Evolutionary conservation across 2,329 filamentous ascomycete genomes (phyloP).

Genomic region (Trichoderma harzianum): DNA sequence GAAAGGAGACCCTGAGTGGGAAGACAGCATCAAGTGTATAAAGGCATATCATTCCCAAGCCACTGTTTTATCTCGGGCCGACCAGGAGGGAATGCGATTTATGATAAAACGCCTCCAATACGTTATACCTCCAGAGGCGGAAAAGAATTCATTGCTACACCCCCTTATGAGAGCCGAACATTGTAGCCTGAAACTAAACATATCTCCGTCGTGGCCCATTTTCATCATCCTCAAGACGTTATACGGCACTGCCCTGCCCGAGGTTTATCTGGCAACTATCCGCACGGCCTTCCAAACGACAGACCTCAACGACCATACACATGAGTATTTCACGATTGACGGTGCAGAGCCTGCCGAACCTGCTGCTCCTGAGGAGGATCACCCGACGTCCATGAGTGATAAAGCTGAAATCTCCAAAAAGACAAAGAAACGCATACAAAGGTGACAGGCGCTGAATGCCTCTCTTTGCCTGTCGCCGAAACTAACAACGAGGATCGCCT

Average conservation of each 20-base stretch:
- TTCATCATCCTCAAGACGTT: background rate
- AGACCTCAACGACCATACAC: background rate
- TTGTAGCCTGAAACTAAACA: rapidly evolving
- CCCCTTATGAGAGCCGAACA: too few relatives aligned
- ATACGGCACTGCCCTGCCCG: background rate
- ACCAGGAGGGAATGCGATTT: rapidly evolving
- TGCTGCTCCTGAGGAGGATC: too few relatives aligned
- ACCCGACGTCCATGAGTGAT: too few relatives aligned
- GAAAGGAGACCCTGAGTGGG: background rate
- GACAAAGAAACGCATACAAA: too few relatives aligned
- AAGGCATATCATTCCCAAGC: background rate
- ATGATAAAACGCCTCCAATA: background rate
- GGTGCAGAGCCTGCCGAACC: too few relatives aligned
- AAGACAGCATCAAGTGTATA: background rate
- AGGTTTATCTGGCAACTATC: too few relatives aligned
- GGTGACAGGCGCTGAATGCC: too few relatives aligned
- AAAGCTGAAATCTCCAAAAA: too few relatives aligned
- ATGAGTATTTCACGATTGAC: background rate
- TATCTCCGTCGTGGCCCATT: background rate
- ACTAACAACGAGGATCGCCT: too few relatives aligned
- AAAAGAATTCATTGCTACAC: too few relatives aligned
- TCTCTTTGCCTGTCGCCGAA: too few relatives aligned
- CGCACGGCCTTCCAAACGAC: background rate
- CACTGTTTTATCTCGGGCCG: background rate
- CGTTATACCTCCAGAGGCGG: too few relatives aligned